A percentile compares a stretch with the other conserved stretches of the same genome.
phyloP scores from a whole-genome alignment of 2,329 filamentous ascomycete genomes.

The Hymenoscyphus scutula region DNA sequence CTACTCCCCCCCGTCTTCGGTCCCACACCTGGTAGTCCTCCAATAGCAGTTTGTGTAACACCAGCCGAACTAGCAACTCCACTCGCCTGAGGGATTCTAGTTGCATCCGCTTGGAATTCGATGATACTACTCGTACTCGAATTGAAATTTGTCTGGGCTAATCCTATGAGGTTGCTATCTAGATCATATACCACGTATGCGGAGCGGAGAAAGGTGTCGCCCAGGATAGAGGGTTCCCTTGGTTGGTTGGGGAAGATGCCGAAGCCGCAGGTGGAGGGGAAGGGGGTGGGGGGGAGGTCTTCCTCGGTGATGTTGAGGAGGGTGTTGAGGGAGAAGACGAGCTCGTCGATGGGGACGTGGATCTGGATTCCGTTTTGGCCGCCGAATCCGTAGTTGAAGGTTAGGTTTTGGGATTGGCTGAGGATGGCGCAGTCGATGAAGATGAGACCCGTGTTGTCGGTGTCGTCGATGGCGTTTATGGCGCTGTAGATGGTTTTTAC shows the following conservation, averaged over 20 bases:
- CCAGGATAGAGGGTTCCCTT: conserved; percentile 37
- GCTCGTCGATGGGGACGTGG: conserved; percentile 45
- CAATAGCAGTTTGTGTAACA: conserved; percentile 10
- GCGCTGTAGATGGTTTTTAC: conserved; percentile 41
- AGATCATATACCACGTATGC: conserved; percentile 56
- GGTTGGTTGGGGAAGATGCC: conserved; percentile 43
- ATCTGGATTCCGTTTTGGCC: conserved; percentile 41
- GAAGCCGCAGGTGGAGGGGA: conserved; percentile 47
- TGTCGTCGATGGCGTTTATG: conserved; percentile 40
- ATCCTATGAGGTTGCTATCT: conserved; percentile 46
- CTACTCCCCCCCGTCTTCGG: neutral
- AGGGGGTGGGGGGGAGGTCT: conserved; percentile 21
- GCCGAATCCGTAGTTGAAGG: conserved; percentile 48
- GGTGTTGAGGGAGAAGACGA: conserved; percentile 37
- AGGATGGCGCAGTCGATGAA: conserved; percentile 42
- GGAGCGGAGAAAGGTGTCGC: conserved; percentile 52
- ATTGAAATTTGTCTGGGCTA: conserved; percentile 48
- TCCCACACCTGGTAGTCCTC: conserved; percentile 4
- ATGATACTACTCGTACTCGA: conserved; percentile 27
- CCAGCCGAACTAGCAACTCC: conserved; percentile 17
- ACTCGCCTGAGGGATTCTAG: conserved; percentile 24
- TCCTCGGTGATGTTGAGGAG: conserved; percentile 9
- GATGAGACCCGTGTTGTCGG: conserved; percentile 14
- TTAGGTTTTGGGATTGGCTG: conserved; percentile 36
- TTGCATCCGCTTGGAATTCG: conserved; percentile 24